These are phyloP conservation scores for Brasenia schreberi DNA, from an alignment of 164 flowering plant species.

Conservation along the genomic window DNA sequence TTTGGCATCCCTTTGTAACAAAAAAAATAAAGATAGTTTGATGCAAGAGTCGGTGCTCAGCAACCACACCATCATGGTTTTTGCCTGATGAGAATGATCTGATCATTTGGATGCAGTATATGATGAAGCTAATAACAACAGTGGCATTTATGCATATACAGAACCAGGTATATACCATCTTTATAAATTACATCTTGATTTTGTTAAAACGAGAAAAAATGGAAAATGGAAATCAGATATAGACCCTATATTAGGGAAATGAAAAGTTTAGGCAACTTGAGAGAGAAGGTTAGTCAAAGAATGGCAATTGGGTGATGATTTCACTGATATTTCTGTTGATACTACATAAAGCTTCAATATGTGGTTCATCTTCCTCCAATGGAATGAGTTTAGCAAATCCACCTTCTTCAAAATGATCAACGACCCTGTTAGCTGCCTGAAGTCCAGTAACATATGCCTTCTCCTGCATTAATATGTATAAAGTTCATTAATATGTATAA, in stretches of 20 bases:
- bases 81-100: no score
- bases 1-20: no score
- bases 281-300: conserved; percentile 27
- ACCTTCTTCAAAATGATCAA: conserved; percentile 47
- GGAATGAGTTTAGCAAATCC: conserved; percentile 50
- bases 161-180: neutral
- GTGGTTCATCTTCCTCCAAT: conserved; percentile 58
- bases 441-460: conserved; percentile 56
- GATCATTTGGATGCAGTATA: no score
- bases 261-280: conserved; percentile 1
- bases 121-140: no score
- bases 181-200: neutral
- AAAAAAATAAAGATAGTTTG: no score
- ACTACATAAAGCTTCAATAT: conserved; percentile 31
- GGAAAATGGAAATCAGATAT: neutral
- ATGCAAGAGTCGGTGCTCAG: no score
- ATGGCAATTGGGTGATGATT: conserved; percentile 38
- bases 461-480: conserved; percentile 23
- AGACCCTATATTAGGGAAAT: neutral
- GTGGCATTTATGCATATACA: neutral
- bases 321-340: conserved; percentile 39
- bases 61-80: no score
- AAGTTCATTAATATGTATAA: neutral
- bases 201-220: neutral
- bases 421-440: conserved; percentile 59